Evolutionary conservation across 345 rosid species (phyloP), one percentile per base, ranked within the genome.

Genomic region (Mangifera indica): DNA sequence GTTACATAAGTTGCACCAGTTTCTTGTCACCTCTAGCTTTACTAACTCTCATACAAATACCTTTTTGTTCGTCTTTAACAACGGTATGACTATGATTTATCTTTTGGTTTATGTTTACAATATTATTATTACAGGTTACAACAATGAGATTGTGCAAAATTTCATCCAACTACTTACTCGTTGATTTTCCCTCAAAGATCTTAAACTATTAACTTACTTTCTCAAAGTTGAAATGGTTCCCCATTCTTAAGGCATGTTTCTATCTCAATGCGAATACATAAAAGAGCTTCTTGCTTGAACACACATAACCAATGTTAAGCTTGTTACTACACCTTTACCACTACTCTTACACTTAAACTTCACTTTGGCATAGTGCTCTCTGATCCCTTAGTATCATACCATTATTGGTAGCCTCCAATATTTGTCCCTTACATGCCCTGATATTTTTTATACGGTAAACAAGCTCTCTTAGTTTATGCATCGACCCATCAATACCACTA

Each of bases 241-340:
- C n/a, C n/a, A n/a, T n/a, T n/a, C n/a, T n/a, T n/a, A n/a, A n/a
- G n/a, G n/a, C n/a, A n/a, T n/a, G n/a, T n/a, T n/a, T n/a, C n/a
- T n/a, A n/a, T n/a, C n/a, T n/a, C n/a, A n/a, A n/a, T n/a, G n/a
- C n/a, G n/a, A n/a, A n/a, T n/a, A n/a, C n/a, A n/a, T n/a, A n/a
- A n/a, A n/a, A n/a, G n/a, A n/a, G n/a, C n/a, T n/a, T n/a, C n/a
- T n/a, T n/a, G 4, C 11, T 9, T 0, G 14, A 1, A 48, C n/a
- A 0, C 1, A 14, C 1, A 48, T 14, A 18, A 0, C 12, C 2
- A 1, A 48, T 0, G 52, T 0, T 18, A 48, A 48, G 3, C 0
- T 5, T 48, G 18, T 14, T 48, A 2, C 14, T 4, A 48, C 4
- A n/a, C 18, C 15, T 0, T 0, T 48, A 11, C 52, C 52, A 48